phyloP scores from a whole-genome alignment of 2,329 filamentous ascomycete species.

The Colletotrichum ledebouriae region DNA sequence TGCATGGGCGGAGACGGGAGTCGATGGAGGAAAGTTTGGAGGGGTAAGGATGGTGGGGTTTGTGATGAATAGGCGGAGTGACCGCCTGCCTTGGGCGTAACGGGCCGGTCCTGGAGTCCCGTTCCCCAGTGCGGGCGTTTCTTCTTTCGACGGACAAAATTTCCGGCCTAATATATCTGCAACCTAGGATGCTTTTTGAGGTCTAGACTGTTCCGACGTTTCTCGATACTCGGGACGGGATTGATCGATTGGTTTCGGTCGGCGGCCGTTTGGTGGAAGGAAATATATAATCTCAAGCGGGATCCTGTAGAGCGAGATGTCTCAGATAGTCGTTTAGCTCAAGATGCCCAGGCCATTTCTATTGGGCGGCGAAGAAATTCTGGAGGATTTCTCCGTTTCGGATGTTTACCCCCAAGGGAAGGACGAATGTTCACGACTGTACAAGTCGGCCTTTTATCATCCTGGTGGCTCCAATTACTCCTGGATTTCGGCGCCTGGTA shows the following conservation, averaged over 20 bases:
- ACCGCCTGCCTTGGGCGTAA: conserved; percentile 1
- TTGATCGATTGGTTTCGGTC: not conserved
- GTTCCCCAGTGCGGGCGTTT: not conserved
- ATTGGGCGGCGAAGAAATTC: no score
- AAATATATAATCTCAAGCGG: no score
- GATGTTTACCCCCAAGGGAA: no score
- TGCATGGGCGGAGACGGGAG: not conserved
- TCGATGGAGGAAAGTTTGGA: conserved; percentile 17
- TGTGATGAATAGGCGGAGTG: not conserved
- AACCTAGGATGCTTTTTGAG: not conserved
- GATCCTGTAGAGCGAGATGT: no score
- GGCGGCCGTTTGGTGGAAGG: not conserved
- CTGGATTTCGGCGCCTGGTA: no score
- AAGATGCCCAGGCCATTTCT: no score
- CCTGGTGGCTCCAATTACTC: no score
- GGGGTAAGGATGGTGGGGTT: conserved; percentile 12
- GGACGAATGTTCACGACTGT: no score
- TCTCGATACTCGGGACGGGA: no score
- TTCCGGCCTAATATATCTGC: not conserved
- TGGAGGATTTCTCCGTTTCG: no score
- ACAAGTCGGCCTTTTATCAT: no score
- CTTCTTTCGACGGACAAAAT: not conserved
- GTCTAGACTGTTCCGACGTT: not conserved
- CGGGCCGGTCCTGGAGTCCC: conserved; percentile 2
- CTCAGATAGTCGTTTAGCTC: no score